These are phyloP conservation scores for Calonectria naviculata DNA, from an alignment of 2,329 filamentous ascomycete genomes.

Conservation along the genomic window DNA sequence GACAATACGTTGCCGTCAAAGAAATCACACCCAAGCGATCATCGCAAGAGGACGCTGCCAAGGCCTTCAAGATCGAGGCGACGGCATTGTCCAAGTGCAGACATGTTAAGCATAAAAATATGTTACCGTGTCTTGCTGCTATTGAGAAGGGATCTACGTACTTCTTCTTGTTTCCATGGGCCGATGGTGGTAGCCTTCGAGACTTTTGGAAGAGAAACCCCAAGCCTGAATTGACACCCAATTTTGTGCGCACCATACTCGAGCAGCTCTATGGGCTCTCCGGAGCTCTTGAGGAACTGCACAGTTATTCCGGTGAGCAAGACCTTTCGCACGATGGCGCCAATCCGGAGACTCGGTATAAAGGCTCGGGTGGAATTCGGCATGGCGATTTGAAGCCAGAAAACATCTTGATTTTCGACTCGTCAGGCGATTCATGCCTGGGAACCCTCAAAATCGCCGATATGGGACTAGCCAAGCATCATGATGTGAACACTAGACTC, in stretches of 20 bases:
- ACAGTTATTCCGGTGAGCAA: not conserved
- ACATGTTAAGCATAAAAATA: not conserved
- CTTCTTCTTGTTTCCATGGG: conserved; percentile 25
- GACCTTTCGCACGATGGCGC: not conserved
- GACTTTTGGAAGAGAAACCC: conserved; percentile 25
- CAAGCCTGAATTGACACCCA: not conserved
- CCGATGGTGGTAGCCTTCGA: conserved; percentile 11
- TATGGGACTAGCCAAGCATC: conserved; percentile 10
- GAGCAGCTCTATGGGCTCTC: not conserved
- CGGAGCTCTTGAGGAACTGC: not conserved
- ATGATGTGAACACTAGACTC: not conserved
- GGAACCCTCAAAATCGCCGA: conserved; percentile 18
- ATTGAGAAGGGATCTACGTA: conserved; percentile 10
- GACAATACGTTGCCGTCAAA: not conserved
- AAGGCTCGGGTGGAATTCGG: not conserved
- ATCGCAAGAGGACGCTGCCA: not conserved
- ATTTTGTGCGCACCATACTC: not conserved
- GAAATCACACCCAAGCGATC: not conserved
- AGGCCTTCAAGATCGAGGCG: conserved; percentile 11
- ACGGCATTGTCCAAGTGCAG: not conserved
- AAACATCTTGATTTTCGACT: conserved; percentile 20
- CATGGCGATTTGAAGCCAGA: conserved; percentile 23
- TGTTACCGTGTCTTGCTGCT: conserved; percentile 13
- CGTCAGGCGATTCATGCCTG: not conserved
- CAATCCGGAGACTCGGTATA: not conserved